phyloP scores from a whole-genome alignment of 202 grass and related monocot genomes.

The Dendrocalamus latiflorus region DNA sequence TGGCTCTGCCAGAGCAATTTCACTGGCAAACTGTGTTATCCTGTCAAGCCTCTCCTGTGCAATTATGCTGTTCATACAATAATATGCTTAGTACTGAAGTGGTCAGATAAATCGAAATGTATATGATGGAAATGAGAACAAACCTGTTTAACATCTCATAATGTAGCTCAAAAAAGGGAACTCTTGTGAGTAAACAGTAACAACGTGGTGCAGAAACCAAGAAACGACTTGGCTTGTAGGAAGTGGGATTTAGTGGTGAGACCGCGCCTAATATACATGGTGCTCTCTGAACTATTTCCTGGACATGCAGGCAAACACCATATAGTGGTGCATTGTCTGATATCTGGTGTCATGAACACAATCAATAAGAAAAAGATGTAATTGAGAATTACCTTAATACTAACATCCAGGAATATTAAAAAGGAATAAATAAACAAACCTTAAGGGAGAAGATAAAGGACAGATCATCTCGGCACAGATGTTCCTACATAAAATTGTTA shows the following conservation, averaged over 20 bases:
- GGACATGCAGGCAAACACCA: conserved; percentile 92
- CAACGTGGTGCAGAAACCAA: conserved; percentile 95
- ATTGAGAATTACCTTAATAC: neutral
- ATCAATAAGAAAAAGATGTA: conserved; percentile 16
- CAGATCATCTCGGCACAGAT: conserved; percentile 80
- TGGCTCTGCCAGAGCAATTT: conserved; percentile 61
- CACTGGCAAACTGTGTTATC: conserved; percentile 83
- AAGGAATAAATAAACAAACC: conserved; percentile 46
- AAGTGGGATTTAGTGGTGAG: conserved; percentile 57
- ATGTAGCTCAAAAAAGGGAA: conserved; percentile 96
- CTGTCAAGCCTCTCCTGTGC: conserved; percentile 97
- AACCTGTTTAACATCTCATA: conserved; percentile 99
- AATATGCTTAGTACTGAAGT: conserved; percentile 29
- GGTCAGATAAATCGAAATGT: conserved; percentile 7
- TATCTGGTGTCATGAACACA: conserved; percentile 53
- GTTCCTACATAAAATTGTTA: conserved; percentile 61
- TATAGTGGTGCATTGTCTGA: conserved; percentile 90
- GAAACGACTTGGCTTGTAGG: conserved; percentile 75
- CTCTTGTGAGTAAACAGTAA: conserved; percentile 93
- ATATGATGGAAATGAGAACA: conserved; percentile 17
- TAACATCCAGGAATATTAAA: conserved; percentile 16
- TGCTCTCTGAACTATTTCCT: conserved; percentile 95
- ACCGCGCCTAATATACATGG: conserved; percentile 83
- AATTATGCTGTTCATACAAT: conserved; percentile 70
- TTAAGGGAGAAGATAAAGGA: conserved; percentile 90